Conservation (phyloP, 331 rosid species). For the Cydonia oblonga region DNA sequence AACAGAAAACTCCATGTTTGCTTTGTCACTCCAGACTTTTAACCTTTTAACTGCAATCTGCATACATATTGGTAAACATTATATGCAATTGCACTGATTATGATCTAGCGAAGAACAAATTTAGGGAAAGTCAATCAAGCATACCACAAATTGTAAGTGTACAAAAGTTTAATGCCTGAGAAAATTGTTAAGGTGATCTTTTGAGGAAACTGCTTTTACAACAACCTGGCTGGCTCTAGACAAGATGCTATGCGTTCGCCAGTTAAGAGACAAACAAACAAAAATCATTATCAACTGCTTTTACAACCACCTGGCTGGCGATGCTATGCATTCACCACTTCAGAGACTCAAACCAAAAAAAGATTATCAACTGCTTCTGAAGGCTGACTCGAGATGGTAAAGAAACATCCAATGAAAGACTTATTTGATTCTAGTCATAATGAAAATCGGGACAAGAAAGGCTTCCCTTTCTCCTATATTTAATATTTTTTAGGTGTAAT, state of each 20-base stretch:
- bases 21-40: slow-evolving; percentile 83
- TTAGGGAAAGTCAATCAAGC: not conserved
- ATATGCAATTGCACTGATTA: not conserved
- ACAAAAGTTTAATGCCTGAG: not conserved
- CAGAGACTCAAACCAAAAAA: not conserved
- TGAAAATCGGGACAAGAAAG: not conserved
- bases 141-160: not conserved
- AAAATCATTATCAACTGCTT: too few species aligned
- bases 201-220: not conserved
- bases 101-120: not conserved
- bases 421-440: not conserved
- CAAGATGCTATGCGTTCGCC: too few species aligned
- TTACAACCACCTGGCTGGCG: too few species aligned
- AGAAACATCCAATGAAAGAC: not conserved
- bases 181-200: not conserved
- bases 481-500: not conserved
- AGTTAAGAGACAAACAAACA: too few species aligned
- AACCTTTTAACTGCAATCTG: slow-evolving; percentile 89
- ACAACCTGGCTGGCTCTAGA: too few species aligned
- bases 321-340: not conserved
- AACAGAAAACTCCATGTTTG: slow-evolving; percentile 77
- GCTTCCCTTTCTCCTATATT: not conserved
- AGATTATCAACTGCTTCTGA: not conserved
- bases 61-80: not conserved
- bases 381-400: not conserved